Percentiles rank a stretch among this genome's conserved stretches.
Evolutionary conservation across 1,284 basidiomycete genomes (phyloP).

Genomic region (Polyporus tsugae): DNA sequence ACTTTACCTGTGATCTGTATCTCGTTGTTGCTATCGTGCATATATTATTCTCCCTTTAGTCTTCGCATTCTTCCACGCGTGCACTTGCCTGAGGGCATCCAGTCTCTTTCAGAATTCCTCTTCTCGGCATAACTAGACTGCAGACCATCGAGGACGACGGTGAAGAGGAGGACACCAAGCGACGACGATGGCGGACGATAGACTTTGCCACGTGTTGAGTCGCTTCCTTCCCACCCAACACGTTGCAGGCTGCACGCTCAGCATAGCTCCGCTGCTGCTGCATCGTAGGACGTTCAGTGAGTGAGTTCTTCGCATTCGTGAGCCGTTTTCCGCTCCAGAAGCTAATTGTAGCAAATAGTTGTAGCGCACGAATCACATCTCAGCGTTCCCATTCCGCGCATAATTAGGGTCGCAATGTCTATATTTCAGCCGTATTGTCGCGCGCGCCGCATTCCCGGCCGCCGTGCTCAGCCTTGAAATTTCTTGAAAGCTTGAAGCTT

Average conservation of each 20-base stretch:
- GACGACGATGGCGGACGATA: constrained; percentile 15
- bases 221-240: constrained; percentile 8
- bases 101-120: not conserved
- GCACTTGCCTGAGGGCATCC: not conserved
- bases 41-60: constrained; percentile 29
- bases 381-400: not conserved
- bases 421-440: too few relatives aligned
- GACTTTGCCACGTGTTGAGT: constrained; percentile 9
- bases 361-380: not conserved
- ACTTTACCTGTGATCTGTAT: constrained; percentile 68
- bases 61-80: not conserved
- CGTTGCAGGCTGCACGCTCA: not conserved
- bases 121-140: not conserved
- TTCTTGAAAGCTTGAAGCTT: too few relatives aligned
- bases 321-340: not conserved
- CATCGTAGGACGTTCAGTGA: not conserved
- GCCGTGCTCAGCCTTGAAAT: too few relatives aligned
- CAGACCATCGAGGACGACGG: not conserved
- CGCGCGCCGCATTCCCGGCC: too few relatives aligned
- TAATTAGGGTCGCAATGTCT: too few relatives aligned
- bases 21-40: constrained; percentile 25
- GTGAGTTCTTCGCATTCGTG: not conserved
- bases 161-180: not conserved
- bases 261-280: not conserved
- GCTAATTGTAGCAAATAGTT: not conserved